phyloP scores from a whole-genome alignment of 2,329 filamentous ascomycete species.

The Fusarium nodosum region DNA sequence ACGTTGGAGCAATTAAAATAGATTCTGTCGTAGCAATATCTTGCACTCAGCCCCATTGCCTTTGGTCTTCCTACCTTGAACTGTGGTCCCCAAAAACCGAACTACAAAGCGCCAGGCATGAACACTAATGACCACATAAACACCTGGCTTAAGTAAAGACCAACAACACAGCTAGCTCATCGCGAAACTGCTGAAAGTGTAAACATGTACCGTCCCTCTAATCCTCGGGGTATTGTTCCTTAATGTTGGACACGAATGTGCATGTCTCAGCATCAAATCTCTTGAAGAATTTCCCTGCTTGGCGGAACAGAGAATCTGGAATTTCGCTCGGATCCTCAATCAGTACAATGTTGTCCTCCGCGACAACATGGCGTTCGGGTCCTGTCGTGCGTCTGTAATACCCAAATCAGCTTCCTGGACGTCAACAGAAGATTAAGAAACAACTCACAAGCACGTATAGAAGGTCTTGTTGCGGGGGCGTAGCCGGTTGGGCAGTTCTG shows the following conservation, averaged over 20 bases:
- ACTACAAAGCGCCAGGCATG: constrained; percentile 2
- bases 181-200: background rate
- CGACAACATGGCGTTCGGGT: constrained; percentile 53
- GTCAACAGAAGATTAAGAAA: background rate
- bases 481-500: constrained; percentile 47
- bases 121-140: constrained; percentile 7
- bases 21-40: constrained; percentile 13
- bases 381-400: constrained; percentile 52
- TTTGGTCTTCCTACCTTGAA: constrained; percentile 12
- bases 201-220: constrained; percentile 55
- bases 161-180: constrained; percentile 1
- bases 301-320: constrained; percentile 70
- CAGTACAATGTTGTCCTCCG: constrained; percentile 84
- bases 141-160: constrained; percentile 13
- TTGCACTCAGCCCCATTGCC: constrained; percentile 4
- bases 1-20: constrained; percentile 7
- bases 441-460: constrained; percentile 81
- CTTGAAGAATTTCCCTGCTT: constrained; percentile 90
- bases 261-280: constrained; percentile 78
- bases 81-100: background rate
- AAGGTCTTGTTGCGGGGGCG: constrained; percentile 71
- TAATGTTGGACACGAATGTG: constrained; percentile 83
- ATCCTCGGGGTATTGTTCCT: constrained; percentile 89
- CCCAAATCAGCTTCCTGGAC: constrained; percentile 18
- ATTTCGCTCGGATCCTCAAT: constrained; percentile 64